Conservation (phyloP, 2,329 filamentous ascomycete genomes). For the Gaeumannomyces tritici region DNA sequence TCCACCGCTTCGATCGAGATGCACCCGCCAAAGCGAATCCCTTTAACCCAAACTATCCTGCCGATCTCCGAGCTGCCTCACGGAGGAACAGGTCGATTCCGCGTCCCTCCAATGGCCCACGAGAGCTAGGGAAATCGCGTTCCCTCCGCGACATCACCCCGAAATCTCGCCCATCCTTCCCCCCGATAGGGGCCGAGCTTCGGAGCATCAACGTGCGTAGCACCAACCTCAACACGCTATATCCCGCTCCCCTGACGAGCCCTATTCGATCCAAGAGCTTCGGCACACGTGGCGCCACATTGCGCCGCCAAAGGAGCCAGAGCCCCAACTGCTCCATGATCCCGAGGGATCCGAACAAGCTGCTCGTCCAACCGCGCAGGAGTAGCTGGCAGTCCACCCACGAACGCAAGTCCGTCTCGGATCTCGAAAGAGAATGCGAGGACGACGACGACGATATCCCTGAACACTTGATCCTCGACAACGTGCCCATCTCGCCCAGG, state of each 20-base stretch:
- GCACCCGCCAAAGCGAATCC: constrained; percentile 32
- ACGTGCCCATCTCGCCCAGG: constrained; percentile 72
- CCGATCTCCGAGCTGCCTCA: constrained; percentile 28
- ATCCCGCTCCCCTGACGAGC: constrained; percentile 15
- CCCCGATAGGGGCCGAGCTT: constrained; percentile 35
- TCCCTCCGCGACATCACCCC: constrained; percentile 22
- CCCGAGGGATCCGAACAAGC: constrained; percentile 29
- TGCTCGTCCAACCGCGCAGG: constrained; percentile 34
- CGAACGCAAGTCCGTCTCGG: constrained; percentile 56
- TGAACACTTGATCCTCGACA: constrained; percentile 69
- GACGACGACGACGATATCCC: constrained; percentile 70
- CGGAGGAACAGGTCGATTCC: constrained; percentile 14
- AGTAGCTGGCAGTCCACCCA: constrained; percentile 64
- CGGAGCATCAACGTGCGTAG: constrained; percentile 40
- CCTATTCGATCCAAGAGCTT: constrained; percentile 22
- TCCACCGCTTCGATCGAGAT: constrained; percentile 22
- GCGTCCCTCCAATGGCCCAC: constrained; percentile 15
- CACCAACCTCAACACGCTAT: constrained; percentile 30
- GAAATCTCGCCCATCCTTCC: constrained; percentile 31
- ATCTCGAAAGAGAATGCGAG: constrained; percentile 68
- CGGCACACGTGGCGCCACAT: constrained; percentile 25
- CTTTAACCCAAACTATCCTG: constrained; percentile 37
- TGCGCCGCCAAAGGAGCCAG: constrained; percentile 37
- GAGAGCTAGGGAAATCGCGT: constrained; percentile 20
- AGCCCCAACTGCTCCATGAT: constrained; percentile 39